These are phyloP conservation scores for Areca catechu DNA, from an alignment of 176 grass and related monocot species.

Conservation along the genomic window DNA sequence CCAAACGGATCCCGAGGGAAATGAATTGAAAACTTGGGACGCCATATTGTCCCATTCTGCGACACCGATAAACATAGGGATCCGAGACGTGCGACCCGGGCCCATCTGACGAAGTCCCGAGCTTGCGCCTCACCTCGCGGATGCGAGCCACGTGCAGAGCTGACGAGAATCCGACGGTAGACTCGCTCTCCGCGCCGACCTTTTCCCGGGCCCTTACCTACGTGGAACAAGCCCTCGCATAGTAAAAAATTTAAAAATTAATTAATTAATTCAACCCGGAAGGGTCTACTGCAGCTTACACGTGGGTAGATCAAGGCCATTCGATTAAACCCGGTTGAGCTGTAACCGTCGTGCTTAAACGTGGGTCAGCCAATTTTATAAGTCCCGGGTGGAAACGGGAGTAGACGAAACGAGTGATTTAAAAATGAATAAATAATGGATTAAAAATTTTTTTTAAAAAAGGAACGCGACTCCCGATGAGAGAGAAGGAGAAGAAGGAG, in stretches of 20 bases:
- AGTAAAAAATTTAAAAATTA: neutral
- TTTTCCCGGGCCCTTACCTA: neutral
- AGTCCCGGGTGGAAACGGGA: too few relatives aligned
- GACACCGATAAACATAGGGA: conserved; percentile 62
- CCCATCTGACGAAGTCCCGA: conserved; percentile 30
- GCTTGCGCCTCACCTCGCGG: neutral
- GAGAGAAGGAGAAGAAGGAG: neutral
- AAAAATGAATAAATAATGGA: neutral
- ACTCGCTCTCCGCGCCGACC: too few relatives aligned
- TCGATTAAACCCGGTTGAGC: conserved; percentile 9
- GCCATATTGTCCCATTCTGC: conserved; percentile 12
- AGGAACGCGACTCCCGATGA: conserved; percentile 8
- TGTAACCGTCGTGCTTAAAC: conserved; percentile 38
- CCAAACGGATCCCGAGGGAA: too few relatives aligned
- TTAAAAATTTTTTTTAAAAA: conserved; percentile 1
- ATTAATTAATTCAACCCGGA: neutral
- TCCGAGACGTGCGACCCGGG: conserved; percentile 24
- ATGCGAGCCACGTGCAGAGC: neutral
- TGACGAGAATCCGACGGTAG: conserved; percentile 19
- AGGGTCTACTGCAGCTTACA: neutral
- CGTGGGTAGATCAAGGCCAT: conserved; percentile 8
- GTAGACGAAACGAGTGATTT: neutral
- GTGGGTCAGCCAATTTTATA: neutral
- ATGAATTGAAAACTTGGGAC: neutral
- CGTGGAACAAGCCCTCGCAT: neutral